phyloP scores from a whole-genome alignment of 2,329 filamentous ascomycete genomes.

The Lecanicillium sp. region DNA sequence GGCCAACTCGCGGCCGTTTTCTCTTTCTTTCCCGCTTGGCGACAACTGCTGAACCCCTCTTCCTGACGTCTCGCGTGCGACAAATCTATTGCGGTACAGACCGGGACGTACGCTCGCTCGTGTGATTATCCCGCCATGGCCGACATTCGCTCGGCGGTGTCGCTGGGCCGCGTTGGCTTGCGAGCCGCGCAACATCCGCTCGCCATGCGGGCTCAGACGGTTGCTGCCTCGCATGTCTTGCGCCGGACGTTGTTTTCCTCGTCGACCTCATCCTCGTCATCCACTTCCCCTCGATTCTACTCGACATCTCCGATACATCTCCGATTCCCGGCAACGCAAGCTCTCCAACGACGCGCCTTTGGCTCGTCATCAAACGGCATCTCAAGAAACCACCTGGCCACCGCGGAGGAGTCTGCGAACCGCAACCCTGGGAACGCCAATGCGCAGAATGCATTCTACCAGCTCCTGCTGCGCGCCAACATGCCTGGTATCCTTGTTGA shows the following conservation, averaged over 20 bases:
- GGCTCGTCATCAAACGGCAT: conserved; percentile 38
- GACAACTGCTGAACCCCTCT: too few relatives aligned
- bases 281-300: too few relatives aligned
- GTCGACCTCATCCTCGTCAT: too few relatives aligned
- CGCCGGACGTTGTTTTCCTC: too few relatives aligned
- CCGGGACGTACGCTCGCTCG: too few relatives aligned
- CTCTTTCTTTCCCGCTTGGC: too few relatives aligned
- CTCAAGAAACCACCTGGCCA: conserved; percentile 63
- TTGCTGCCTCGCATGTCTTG: too few relatives aligned
- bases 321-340: neutral
- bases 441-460: conserved; percentile 89
- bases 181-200: conserved; percentile 2
- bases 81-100: too few relatives aligned
- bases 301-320: neutral
- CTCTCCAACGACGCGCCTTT: conserved; percentile 26
- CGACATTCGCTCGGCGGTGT: conserved; percentile 3
- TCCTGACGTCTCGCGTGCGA: too few relatives aligned
- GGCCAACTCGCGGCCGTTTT: too few relatives aligned
- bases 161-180: conserved; percentile 6
- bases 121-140: conserved; percentile 2
- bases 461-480: conserved; percentile 79
- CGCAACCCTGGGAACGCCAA: conserved; percentile 81
- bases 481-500: conserved; percentile 92
- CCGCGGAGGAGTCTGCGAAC: conserved; percentile 86
- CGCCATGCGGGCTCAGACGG: too few relatives aligned